Evolutionary conservation across 1,284 basidiomycete genomes (phyloP), one percentile per base, ranked within the genome.

Genomic region (Paramarasmius palmivorus): DNA sequence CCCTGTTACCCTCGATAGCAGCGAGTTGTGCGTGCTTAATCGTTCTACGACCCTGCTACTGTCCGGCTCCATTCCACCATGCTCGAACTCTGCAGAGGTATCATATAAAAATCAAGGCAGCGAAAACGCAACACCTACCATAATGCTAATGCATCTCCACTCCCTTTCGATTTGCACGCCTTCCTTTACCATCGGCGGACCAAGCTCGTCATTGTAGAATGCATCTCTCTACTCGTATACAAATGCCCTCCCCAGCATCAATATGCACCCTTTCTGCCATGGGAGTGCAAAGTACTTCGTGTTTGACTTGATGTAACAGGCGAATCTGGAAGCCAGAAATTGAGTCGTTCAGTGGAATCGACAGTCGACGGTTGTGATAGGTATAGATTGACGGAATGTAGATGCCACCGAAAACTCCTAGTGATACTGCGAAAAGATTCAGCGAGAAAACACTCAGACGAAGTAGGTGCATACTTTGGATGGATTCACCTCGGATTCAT

Each of bases 401-500:
- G 36, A 98, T 88, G 64, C 98, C 95, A 67, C 95, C 92, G 65
- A 98, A 99, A 74, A 99, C 98, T 14, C 88, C 90, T 35, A 97
- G 71, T 7, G 90, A 86, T 32, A 98, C 93, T 96, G 26, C 15
- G 15, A 45, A 44, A 54, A 53, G 17, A 53, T 19, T 34, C n/a
- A 39, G 40, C 23, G 37, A 49, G n/a, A 32, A 25, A 38, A 39
- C 52, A 48, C 52, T 52, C 5, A 41, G 32, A 41, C 49, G 37
- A 25, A n/a, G n/a, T 9, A 40, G 17, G 42, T 2, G 73, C 88
- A 52, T 61, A 95, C 95, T 69, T 72, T 92, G 76, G 58, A 98
- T 87, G 10, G 92, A 92, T 47, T 90, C 83, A n/a, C n/a, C n/a
- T n/a, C n/a, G n/a, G n/a, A n/a, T 60, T 90, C 83, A 46, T 93